Percentiles rank a stretch among this genome's conserved stretches.
phyloP scores from a whole-genome alignment of 345 rosid species.

The Gossypium turneri region DNA sequence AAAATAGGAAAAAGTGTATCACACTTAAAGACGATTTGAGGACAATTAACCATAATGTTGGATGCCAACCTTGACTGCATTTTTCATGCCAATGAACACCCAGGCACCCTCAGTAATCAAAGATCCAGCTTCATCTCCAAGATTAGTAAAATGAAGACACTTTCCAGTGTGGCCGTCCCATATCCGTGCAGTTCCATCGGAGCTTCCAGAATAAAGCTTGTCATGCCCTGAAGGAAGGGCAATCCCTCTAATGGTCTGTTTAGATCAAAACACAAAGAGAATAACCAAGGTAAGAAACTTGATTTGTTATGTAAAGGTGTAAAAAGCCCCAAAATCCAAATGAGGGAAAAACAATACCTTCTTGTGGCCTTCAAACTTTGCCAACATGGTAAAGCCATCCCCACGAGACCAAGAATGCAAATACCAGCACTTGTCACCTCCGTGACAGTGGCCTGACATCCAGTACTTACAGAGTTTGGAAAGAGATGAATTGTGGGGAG shows the following conservation, averaged over 20 bases:
- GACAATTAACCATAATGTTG: neutral
- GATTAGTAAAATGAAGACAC: neutral
- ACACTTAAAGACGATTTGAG: too few species aligned
- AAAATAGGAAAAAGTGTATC: neutral
- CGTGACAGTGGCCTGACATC: neutral
- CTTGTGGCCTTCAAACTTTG: neutral
- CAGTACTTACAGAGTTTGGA: neutral
- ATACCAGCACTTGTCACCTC: neutral
- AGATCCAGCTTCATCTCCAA: conserved; percentile 1
- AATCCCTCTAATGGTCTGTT: neutral
- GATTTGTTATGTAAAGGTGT: neutral
- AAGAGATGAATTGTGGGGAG: neutral
- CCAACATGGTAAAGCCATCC: neutral
- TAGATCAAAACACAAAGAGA: neutral
- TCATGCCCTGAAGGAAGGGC: neutral
- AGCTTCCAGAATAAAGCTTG: conserved; percentile 4
- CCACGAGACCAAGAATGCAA: neutral
- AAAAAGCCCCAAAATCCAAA: neutral
- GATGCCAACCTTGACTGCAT: neutral
- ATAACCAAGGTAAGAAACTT: neutral
- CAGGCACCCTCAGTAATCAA: conserved; percentile 4
- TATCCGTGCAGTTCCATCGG: neutral
- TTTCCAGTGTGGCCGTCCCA: conserved; percentile 1
- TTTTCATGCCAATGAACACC: conserved; percentile 6
- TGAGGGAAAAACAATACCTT: neutral